Percentiles rank a stretch among this genome's conserved stretches.
These are phyloP conservation scores for Dactylis glomerata DNA, from an alignment of 176 grass and related monocot species.

Conservation along the genomic window DNA sequence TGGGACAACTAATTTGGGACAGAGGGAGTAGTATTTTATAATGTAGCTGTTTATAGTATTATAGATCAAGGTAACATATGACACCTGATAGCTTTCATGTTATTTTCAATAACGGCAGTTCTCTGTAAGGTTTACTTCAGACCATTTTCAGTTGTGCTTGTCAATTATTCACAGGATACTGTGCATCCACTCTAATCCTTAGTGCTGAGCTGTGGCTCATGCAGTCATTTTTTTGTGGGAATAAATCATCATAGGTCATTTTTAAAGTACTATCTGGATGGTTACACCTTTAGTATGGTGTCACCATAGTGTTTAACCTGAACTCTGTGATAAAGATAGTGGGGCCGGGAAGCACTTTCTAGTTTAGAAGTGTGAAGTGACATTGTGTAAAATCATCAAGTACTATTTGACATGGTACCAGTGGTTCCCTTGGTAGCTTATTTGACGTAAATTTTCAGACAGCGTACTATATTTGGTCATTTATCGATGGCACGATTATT, in stretches of 20 bases:
- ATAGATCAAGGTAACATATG: not conserved
- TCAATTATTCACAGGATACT: not conserved
- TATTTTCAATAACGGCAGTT: not conserved
- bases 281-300: not conserved
- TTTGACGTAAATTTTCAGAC: not conserved
- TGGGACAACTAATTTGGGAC: too few relatives aligned
- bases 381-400: slow-evolving; percentile 7
- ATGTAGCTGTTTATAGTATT: slow-evolving; percentile 25
- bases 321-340: slow-evolving; percentile 10
- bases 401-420: slow-evolving; percentile 5
- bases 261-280: not conserved
- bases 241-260: not conserved
- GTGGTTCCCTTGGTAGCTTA: not conserved
- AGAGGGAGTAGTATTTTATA: not conserved
- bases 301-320: slow-evolving; percentile 3
- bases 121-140: not conserved
- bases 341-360: not conserved
- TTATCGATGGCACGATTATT: not conserved
- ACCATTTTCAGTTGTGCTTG: not conserved
- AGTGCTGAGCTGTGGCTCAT: not conserved
- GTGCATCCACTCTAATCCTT: not conserved
- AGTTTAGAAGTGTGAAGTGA: not conserved
- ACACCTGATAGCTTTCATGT: not conserved
- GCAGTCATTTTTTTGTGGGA: not conserved
- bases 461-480: not conserved